Evolutionary conservation across 495 filamentous ascomycete species (phyloP).

Genomic region (Trichoderma asperelloides): DNA sequence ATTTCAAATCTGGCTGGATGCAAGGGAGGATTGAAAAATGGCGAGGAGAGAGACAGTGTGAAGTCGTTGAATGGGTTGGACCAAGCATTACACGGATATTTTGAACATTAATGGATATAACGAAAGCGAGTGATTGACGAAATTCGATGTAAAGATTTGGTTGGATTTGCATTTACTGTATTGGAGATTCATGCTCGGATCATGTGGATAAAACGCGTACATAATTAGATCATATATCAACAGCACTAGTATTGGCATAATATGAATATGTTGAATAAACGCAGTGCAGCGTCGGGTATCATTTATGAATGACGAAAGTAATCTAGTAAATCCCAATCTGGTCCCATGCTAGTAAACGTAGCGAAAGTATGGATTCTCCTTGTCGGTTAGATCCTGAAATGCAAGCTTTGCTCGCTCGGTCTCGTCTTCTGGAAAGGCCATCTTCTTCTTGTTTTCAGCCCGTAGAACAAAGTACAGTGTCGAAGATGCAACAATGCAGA

Average conservation of each 20-base stretch:
- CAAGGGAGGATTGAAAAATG: neutral
- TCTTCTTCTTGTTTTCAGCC: conserved; percentile 46
- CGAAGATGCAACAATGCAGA: conserved; percentile 49
- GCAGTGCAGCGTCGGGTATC: neutral
- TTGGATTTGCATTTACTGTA: neutral
- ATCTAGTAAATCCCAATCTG: neutral
- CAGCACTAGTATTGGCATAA: neutral
- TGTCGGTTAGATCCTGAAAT: conserved; percentile 67
- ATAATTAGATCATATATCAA: neutral
- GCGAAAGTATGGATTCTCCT: conserved; percentile 64
- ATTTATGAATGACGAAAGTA: neutral
- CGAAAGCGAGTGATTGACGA: neutral
- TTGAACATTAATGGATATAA: neutral
- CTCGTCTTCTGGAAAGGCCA: conserved; percentile 47
- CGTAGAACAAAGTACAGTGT: conserved; percentile 48
- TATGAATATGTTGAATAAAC: neutral
- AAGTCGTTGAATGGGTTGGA: neutral
- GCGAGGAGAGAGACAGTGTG: neutral
- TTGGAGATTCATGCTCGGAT: neutral
- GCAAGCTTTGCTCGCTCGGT: conserved; percentile 53
- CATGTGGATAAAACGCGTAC: neutral
- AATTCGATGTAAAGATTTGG: neutral
- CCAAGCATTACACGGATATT: neutral
- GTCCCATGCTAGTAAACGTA: conserved; percentile 37
- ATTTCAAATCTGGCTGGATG: neutral